A percentile compares a stretch with the other conserved stretches of the same genome.
These are phyloP conservation scores for Volvox africanus DNA, from an alignment of 139 green algal species.

Conservation along the genomic window DNA sequence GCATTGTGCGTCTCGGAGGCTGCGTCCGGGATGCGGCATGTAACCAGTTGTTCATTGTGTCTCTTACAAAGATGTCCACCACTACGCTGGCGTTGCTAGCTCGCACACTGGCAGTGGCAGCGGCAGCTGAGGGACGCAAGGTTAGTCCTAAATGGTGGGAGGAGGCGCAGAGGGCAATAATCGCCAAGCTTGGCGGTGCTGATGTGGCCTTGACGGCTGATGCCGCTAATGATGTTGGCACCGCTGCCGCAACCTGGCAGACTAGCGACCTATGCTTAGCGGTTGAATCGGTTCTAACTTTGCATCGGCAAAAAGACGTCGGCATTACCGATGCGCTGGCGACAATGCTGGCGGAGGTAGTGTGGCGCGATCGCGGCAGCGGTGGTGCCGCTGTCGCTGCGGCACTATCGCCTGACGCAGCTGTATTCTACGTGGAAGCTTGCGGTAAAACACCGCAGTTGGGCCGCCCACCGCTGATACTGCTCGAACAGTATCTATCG, in stretches of 20 bases:
- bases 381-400: not conserved
- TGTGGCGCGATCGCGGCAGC: not conserved
- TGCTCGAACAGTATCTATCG: constrained; percentile 37
- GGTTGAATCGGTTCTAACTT: not conserved
- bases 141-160: constrained; percentile 27
- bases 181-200: not conserved
- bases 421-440: constrained; percentile 7
- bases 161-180: constrained; percentile 18
- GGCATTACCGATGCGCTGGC: not conserved
- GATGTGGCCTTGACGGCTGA: not conserved
- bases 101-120: constrained; percentile 19
- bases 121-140: constrained; percentile 18
- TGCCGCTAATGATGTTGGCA: not conserved
- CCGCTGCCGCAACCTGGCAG: not conserved
- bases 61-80: not conserved
- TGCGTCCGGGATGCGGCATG: not conserved
- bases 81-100: constrained; percentile 32
- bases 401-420: not conserved
- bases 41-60: constrained; percentile 43
- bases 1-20: constrained; percentile 22
- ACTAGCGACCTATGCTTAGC: not conserved
- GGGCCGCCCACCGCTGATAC: not conserved
- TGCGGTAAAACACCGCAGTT: not conserved
- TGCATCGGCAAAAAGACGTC: not conserved
- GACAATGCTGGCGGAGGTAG: constrained; percentile 4